phyloP scores from a whole-genome alignment of 192 early-diverging fungal genomes.

The Gonapodya sp. region DNA sequence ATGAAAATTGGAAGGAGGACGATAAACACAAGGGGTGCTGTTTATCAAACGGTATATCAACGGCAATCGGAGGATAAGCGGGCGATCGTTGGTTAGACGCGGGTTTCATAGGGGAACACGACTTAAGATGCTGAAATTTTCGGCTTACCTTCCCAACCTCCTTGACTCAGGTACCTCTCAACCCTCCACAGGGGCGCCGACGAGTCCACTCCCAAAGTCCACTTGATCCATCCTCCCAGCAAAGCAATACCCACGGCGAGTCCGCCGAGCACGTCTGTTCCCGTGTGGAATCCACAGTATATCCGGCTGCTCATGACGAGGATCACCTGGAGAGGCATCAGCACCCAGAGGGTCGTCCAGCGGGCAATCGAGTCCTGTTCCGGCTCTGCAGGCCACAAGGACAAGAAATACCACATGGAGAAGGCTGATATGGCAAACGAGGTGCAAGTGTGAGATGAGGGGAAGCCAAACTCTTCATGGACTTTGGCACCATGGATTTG shows the following conservation, averaged over 20 bases:
- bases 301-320: constrained; percentile 1
- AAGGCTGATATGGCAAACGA: constrained; percentile 62
- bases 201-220: neutral
- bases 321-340: neutral
- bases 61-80: neutral
- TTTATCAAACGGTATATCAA: neutral
- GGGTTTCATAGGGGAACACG: neutral
- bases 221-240: neutral
- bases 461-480: constrained; percentile 79
- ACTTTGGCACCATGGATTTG: neutral
- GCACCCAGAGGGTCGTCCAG: constrained; percentile 4
- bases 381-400: neutral
- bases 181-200: neutral
- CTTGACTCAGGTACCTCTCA: neutral
- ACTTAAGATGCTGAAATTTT: neutral
- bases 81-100: neutral
- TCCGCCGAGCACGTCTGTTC: neutral
- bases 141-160: neutral
- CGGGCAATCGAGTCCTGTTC: neutral
- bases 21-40: neutral
- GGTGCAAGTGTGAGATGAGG: constrained; percentile 81
- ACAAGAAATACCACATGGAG: neutral
- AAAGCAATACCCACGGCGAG: neutral
- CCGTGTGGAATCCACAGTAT: constrained; percentile 8
- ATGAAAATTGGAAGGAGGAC: neutral